A percentile compares a stretch with the other conserved stretches of the same genome.
These are phyloP conservation scores for Elymus sibiricus DNA, from an alignment of 176 grass and related monocot genomes.

Conservation along the genomic window DNA sequence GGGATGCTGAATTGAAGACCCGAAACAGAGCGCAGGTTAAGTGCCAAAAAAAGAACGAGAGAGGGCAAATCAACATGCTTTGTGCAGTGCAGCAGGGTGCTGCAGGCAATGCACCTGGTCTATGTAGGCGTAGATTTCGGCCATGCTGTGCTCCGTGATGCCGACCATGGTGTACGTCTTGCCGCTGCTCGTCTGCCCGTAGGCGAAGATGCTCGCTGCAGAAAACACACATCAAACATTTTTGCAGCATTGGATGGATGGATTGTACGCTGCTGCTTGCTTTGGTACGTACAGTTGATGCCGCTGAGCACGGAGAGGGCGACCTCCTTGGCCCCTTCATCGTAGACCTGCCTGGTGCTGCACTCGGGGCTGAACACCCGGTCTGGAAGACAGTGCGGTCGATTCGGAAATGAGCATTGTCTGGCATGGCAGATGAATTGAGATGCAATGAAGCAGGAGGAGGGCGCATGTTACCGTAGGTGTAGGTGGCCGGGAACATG, in stretches of 20 bases:
- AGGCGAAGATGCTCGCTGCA: conserved; percentile 88
- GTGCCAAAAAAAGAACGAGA: neutral
- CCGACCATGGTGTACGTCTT: conserved; percentile 98
- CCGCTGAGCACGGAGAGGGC: conserved; percentile 76
- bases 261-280: too few relatives aligned
- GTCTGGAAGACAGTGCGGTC: conserved; percentile 24
- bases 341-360: conserved; percentile 75
- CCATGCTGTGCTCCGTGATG: conserved; percentile 65
- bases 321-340: conserved; percentile 79
- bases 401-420: neutral
- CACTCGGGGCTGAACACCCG: conserved; percentile 69
- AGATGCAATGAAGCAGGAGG: neutral
- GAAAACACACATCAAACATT: neutral
- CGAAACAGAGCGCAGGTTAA: neutral
- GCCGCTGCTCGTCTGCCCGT: conserved; percentile 95
- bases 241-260: neutral
- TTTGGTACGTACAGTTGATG: conserved; percentile 65
- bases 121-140: conserved; percentile 84
- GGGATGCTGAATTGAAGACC: conserved; percentile 43
- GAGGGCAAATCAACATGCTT: neutral
- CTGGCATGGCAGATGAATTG: neutral
- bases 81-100: too few relatives aligned
- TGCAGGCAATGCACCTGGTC: conserved; percentile 31
- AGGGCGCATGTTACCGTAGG: conserved; percentile 32
- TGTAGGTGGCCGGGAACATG: conserved; percentile 60